Evolutionary conservation across 345 rosid species (phyloP), one percentile per base, ranked within the genome.

Genomic region (Geranium brycei): DNA sequence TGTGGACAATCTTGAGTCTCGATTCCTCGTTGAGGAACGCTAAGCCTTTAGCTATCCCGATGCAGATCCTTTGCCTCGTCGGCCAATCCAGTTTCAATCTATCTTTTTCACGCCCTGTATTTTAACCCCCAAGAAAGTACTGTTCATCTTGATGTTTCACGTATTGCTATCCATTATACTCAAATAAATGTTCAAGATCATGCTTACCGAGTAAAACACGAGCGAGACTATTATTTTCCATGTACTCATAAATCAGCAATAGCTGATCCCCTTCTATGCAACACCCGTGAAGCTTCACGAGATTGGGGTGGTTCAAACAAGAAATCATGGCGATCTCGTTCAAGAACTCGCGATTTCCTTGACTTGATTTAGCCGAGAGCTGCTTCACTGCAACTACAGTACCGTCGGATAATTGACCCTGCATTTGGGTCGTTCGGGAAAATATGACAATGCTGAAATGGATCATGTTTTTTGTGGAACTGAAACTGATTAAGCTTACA

Each of bases 21-120:
- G 89, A 82, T 69, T 84, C 89, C 74, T 82, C 89, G 18, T 84
- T 84, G 35, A 84, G 79, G 68, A 76, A 84, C 59, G 78, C 79
- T 5, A 84, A 75, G 67, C 89, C 87, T 70, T 63, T 82, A 3
- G 90, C 90, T 63, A 85, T 70, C 41, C 90, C 90, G 14, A 70
- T 18, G 63, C 85, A 76, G 31, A 85, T 82, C 57, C 19, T 77
- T 41, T 68, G 75, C 59, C 90, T 77, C 1, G 80, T 74, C 53
- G 75, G 60, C 90, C 85, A 85, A 66, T 79, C 83, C 65, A 84
- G 61, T 60, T 78, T 66, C 10, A 77, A 64, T 62, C 63, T 79
- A 66, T 62, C 61, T 17, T 71, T 17, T 59, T 72, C 77, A 67
- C 73, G 64, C 71, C 78, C 84, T 78, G 66, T 15, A 47, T 51